Evolutionary conservation across 331 rosid species (phyloP).

Genomic region (Ulmus americana): DNA sequence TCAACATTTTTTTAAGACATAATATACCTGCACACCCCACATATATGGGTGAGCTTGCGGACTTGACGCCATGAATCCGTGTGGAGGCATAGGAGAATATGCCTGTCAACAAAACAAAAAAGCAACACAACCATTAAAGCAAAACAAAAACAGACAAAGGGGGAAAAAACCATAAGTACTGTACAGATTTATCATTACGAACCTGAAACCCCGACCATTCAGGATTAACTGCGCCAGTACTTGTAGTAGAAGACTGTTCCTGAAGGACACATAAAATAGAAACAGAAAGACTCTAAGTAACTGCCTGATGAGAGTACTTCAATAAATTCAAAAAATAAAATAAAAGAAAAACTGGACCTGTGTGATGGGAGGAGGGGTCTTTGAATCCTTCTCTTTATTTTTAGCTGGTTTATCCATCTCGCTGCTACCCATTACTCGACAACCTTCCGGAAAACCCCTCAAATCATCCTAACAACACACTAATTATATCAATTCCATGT

Average conservation of each 20-base stretch:
- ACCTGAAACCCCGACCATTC: conserved; percentile 98
- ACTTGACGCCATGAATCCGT: conserved; percentile 81
- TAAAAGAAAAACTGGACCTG: conserved; percentile 51
- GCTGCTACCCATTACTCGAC: conserved; percentile 58
- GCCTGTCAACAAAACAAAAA: conserved; percentile 44
- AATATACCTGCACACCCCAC: conserved; percentile 95
- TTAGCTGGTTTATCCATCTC: conserved; percentile 75
- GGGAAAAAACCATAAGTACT: conserved; percentile 8
- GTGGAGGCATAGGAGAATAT: conserved; percentile 92
- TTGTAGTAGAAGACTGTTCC: conserved; percentile 72
- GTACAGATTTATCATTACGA: conserved; percentile 20
- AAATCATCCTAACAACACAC: conserved; percentile 47
- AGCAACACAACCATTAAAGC: conserved; percentile 25
- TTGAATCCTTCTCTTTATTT: conserved; percentile 76
- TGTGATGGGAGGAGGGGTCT: conserved; percentile 55
- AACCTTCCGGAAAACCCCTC: conserved; percentile 24
- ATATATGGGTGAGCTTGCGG: conserved; percentile 94
- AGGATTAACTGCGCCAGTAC: conserved; percentile 64
- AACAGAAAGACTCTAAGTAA: conserved; percentile 2
- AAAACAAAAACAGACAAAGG: not conserved
- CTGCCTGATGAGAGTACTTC: conserved; percentile 3
- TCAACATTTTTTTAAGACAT: not conserved
- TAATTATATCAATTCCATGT: conserved; percentile 21
- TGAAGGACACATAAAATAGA: conserved; percentile 27
- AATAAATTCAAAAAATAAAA: conserved; percentile 20